A percentile compares a stretch with the other conserved stretches of the same genome.
Evolutionary conservation across 768 basidiomycete genomes (phyloP).

Genomic region (Panellus pusillus): DNA sequence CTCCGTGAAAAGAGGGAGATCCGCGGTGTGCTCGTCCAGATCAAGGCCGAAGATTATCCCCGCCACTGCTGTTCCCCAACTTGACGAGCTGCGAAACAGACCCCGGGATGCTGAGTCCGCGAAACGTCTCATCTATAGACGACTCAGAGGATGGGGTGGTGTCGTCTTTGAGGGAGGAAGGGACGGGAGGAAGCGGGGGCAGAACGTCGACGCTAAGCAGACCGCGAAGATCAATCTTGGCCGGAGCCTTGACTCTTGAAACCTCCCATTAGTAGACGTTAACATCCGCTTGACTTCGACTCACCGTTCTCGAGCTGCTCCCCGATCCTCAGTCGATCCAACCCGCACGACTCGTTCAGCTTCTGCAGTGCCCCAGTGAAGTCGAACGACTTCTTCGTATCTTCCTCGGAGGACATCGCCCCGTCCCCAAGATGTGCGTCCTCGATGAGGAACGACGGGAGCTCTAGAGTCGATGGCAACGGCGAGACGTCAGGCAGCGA

Average conservation of each 20-base stretch:
- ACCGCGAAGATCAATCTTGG: slow-evolving; percentile 58
- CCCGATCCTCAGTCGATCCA: slow-evolving; percentile 73
- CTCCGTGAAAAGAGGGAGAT: slow-evolving; percentile 11
- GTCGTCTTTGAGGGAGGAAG: slow-evolving; percentile 25
- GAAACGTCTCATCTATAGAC: slow-evolving; percentile 12
- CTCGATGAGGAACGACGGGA: slow-evolving; percentile 35
- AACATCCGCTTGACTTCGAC: not conserved
- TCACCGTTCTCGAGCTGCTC: slow-evolving; percentile 67
- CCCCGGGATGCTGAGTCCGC: slow-evolving; percentile 18
- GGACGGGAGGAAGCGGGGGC: slow-evolving; percentile 51
- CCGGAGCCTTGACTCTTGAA: slow-evolving; percentile 57
- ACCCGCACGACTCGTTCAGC: slow-evolving; percentile 68
- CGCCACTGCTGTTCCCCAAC: slow-evolving; percentile 22
- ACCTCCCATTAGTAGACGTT: not conserved
- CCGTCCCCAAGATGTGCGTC: slow-evolving; percentile 46
- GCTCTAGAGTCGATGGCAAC: slow-evolving; percentile 23
- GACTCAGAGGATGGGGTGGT: slow-evolving; percentile 11
- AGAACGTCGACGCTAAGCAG: slow-evolving; percentile 43
- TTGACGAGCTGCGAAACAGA: slow-evolving; percentile 23
- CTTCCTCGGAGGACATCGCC: slow-evolving; percentile 48
- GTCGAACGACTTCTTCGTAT: slow-evolving; percentile 81
- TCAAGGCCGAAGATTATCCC: not conserved
- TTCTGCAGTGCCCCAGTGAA: slow-evolving; percentile 77
- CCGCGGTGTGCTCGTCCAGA: slow-evolving; percentile 23
- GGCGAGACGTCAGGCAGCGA: slow-evolving; percentile 33